These are phyloP conservation scores for Eutrema yunnanense DNA, from an alignment of 345 rosid species.

Conservation along the genomic window DNA sequence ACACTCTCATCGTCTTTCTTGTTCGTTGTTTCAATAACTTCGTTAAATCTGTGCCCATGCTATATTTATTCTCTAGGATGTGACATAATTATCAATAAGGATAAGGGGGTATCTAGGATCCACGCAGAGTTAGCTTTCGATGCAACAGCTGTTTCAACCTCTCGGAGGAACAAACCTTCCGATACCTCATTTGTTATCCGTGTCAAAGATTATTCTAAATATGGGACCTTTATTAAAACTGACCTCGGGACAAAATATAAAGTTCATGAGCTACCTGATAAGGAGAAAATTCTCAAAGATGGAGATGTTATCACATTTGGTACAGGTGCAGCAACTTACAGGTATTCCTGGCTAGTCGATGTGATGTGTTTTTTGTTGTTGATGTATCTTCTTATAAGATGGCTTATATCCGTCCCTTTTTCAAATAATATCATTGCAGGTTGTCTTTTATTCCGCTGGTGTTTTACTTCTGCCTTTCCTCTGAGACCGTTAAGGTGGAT, in stretches of 20 bases:
- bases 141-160: conserved; percentile 34
- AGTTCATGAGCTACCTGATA: conserved; percentile 57
- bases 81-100: conserved; percentile 67
- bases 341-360: conserved; percentile 35
- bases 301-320: conserved; percentile 79
- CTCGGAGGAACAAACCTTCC: conserved; percentile 25
- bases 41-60: neutral
- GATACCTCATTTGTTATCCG: conserved; percentile 32
- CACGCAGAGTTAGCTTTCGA: conserved; percentile 77
- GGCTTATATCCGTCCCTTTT: neutral
- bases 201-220: conserved; percentile 79
- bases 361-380: neutral
- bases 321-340: conserved; percentile 72
- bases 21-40: neutral
- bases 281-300: conserved; percentile 54
- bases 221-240: conserved; percentile 71
- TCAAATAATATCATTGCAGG: conserved; percentile 39
- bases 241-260: conserved; percentile 41
- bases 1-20: neutral
- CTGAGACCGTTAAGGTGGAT: conserved; percentile 38
- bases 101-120: conserved; percentile 83
- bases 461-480: conserved; percentile 40
- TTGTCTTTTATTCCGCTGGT: conserved; percentile 54
- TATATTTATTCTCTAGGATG: conserved; percentile 47
- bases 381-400: neutral